Conservation (phyloP, 2,329 filamentous ascomycete species). For the Rhinocladiella similis region DNA sequence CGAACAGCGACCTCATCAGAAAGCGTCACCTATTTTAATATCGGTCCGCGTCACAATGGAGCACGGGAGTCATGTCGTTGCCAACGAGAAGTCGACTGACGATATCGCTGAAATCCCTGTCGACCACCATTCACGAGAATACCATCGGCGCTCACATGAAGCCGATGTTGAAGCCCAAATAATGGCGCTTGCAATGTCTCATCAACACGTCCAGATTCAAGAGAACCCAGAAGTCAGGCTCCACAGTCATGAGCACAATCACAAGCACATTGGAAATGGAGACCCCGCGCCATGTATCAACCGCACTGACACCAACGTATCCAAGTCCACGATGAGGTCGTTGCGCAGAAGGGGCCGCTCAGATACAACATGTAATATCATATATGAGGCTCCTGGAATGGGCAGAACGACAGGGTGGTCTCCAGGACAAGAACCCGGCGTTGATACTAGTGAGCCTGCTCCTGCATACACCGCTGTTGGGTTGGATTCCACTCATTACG, state of each 20-base stretch:
- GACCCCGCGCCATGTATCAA: slow-evolving; percentile 2
- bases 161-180: no score
- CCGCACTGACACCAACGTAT: slow-evolving; percentile 19
- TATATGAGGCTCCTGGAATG: slow-evolving; percentile 24
- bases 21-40: no score
- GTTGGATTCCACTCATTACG: slow-evolving; percentile 45
- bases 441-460: slow-evolving; percentile 59
- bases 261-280: not conserved
- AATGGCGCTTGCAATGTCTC: no score
- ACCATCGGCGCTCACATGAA: no score
- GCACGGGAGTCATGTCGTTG: no score
- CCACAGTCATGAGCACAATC: not conserved
- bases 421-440: slow-evolving; percentile 63
- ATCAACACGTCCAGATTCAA: not conserved
- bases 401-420: slow-evolving; percentile 42
- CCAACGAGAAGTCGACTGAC: no score
- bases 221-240: slow-evolving; percentile 9
- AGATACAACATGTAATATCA: slow-evolving; percentile 16
- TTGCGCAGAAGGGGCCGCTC: slow-evolving; percentile 20
- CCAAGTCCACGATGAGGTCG: slow-evolving; percentile 14
- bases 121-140: no score
- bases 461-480: slow-evolving; percentile 65
- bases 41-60: no score
- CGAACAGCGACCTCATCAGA: no score
- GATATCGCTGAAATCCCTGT: no score